Conservation (phyloP, 2,329 filamentous ascomycete species). For the Daldinia sp. region DNA sequence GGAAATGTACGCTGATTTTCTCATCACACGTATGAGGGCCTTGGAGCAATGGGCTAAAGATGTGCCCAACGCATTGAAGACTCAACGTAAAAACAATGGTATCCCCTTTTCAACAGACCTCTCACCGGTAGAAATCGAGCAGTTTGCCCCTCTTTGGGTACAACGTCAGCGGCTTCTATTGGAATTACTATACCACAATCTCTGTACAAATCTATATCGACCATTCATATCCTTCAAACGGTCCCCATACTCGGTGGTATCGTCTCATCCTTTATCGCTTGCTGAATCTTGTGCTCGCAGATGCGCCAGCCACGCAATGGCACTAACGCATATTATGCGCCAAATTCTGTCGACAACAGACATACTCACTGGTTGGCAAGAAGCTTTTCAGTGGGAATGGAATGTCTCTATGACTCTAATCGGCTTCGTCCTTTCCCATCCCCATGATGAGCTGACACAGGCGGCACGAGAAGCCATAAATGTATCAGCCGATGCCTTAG, state of each 20-base stretch:
- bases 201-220: conserved; percentile 53
- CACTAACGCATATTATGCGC: conserved; percentile 53
- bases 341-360: conserved; percentile 51
- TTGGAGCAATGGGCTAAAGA: conserved; percentile 51
- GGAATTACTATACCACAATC: conserved; percentile 56
- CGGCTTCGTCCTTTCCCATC: conserved; percentile 32
- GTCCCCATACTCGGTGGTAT: neutral
- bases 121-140: conserved; percentile 51
- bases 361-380: conserved; percentile 53
- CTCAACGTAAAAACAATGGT: conserved; percentile 47
- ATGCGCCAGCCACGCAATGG: conserved; percentile 53
- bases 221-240: conserved; percentile 55
- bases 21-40: conserved; percentile 35
- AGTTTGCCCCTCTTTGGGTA: conserved; percentile 55
- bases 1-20: conserved; percentile 33
- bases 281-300: conserved; percentile 39
- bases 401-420: conserved; percentile 48
- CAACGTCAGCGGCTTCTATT: conserved; percentile 56
- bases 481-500: conserved; percentile 20
- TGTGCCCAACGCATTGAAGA: conserved; percentile 54
- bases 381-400: conserved; percentile 58
- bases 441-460: conserved; percentile 9
- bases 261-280: conserved; percentile 3
- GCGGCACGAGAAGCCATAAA: conserved; percentile 22
- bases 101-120: conserved; percentile 52